Percentiles rank a stretch among this genome's conserved stretches.
phyloP scores from a whole-genome alignment of 31 red algal genomes.

The Odonthalia washingtoniensis region DNA sequence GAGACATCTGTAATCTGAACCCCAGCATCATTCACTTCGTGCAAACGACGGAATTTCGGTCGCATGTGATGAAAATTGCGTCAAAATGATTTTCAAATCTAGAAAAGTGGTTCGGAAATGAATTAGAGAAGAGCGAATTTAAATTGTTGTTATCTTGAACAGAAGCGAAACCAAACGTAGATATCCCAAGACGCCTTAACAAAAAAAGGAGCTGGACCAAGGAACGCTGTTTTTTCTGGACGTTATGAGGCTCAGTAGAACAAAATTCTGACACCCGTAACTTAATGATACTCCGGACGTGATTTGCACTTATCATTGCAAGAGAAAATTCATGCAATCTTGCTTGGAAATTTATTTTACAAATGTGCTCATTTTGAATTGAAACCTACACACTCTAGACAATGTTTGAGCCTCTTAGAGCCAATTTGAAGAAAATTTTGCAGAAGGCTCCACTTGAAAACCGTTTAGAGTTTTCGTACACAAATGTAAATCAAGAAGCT shows the following conservation, averaged over 20 bases:
- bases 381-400: not conserved
- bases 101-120: constrained; percentile 22
- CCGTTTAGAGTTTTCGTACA: not conserved
- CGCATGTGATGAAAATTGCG: constrained; percentile 40
- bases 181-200: constrained; percentile 47
- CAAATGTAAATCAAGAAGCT: not conserved
- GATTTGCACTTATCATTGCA: not conserved
- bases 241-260: not conserved
- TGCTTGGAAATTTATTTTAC: not conserved
- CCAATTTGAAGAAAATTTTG: not conserved
- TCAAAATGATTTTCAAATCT: constrained; percentile 38
- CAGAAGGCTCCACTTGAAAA: not conserved
- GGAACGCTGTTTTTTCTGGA: constrained; percentile 72
- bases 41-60: constrained; percentile 43
- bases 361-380: constrained; percentile 8
- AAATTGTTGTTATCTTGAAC: not conserved
- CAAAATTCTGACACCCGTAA: constrained; percentile 14
- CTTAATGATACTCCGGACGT: constrained; percentile 19
- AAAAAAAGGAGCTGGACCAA: constrained; percentile 61
- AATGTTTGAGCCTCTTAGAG: not conserved
- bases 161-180: constrained; percentile 39
- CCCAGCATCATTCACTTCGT: constrained; percentile 60
- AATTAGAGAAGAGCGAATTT: constrained; percentile 1
- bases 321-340: not conserved
- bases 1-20: constrained; percentile 65